Evolutionary conservation across 108 stramenopile species (phyloP).

Genomic region (Pseudonitzschia delicatissima): DNA sequence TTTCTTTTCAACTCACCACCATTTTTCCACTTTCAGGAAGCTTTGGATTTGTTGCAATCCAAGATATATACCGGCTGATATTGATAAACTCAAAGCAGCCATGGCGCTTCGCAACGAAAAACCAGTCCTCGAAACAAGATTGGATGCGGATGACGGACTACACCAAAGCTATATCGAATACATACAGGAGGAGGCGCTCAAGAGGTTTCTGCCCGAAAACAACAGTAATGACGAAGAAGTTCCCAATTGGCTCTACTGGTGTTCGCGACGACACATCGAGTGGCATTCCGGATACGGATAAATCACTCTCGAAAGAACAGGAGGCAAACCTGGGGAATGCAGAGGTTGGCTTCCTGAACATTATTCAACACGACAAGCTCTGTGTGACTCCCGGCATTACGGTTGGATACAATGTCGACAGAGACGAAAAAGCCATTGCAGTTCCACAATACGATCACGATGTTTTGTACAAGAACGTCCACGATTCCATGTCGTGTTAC

Average conservation of each 20-base stretch:
- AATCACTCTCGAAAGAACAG: background rate
- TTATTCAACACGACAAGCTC: slow-evolving; percentile 37
- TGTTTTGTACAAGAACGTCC: slow-evolving; percentile 14
- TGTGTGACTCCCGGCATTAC: slow-evolving; percentile 83
- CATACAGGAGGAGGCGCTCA: slow-evolving; percentile 53
- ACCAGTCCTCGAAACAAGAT: slow-evolving; percentile 69
- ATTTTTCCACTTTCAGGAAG: slow-evolving; percentile 20
- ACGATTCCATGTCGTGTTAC: slow-evolving; percentile 15
- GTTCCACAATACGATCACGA: slow-evolving; percentile 62
- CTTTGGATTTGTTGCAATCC: slow-evolving; percentile 11
- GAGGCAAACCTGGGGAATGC: slow-evolving; percentile 16
- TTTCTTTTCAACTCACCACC: slow-evolving; percentile 37
- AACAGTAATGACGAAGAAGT: background rate
- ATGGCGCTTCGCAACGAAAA: slow-evolving; percentile 44
- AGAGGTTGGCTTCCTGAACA: slow-evolving; percentile 33
- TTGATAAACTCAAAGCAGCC: slow-evolving; percentile 38
- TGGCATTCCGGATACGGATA: slow-evolving; percentile 56
- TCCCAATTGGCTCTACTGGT: slow-evolving; percentile 52
- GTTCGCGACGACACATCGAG: slow-evolving; percentile 61
- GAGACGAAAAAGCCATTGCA: slow-evolving; percentile 25
- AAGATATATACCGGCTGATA: slow-evolving; percentile 29
- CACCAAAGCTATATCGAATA: slow-evolving; percentile 51
- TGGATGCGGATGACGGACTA: slow-evolving; percentile 86
- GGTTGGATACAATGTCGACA: slow-evolving; percentile 69
- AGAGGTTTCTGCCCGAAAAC: slow-evolving; percentile 25